phyloP scores from a whole-genome alignment of 2,329 filamentous ascomycete genomes.

The Neonectria neomacrospora region DNA sequence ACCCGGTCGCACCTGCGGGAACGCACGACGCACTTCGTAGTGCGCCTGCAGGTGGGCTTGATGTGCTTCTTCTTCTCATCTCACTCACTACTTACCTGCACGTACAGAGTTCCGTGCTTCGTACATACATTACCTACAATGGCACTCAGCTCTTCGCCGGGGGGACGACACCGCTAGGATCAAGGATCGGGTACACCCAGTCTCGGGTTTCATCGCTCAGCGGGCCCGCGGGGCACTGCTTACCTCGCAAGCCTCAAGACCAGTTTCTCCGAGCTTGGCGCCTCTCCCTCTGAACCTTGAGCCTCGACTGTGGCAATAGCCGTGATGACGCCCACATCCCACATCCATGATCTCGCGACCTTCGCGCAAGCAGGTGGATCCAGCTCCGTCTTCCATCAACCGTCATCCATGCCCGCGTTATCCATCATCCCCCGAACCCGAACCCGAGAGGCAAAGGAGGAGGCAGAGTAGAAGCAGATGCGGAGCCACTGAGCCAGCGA shows the following conservation, averaged over 20 bases:
- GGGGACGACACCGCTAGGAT: constrained; percentile 29
- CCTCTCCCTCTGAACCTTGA: constrained; percentile 13
- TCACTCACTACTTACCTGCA: neutral
- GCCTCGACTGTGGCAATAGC: constrained; percentile 18
- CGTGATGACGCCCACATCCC: constrained; percentile 3
- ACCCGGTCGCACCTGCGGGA: neutral
- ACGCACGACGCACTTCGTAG: neutral
- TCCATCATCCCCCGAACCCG: constrained; percentile 5
- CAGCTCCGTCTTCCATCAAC: constrained; percentile 11
- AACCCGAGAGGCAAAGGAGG: constrained; percentile 10
- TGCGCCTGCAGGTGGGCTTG: neutral
- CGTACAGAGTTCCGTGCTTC: neutral
- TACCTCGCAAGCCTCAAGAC: constrained; percentile 22
- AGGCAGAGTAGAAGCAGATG: constrained; percentile 2
- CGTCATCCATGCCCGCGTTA: constrained; percentile 17
- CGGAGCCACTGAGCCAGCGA: constrained; percentile 1
- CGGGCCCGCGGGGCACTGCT: constrained; percentile 31
- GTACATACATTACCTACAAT: neutral
- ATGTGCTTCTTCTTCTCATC: neutral
- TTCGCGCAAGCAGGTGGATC: constrained; percentile 11
- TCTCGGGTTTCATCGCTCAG: constrained; percentile 43
- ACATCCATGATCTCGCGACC: neutral
- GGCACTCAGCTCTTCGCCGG: neutral
- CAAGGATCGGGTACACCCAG: constrained; percentile 35
- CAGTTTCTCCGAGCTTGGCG: constrained; percentile 29